Evolutionary conservation across 306 rosid genomes (phyloP), one percentile per base, ranked within the genome.

Genomic region (Malus sylvestris): DNA sequence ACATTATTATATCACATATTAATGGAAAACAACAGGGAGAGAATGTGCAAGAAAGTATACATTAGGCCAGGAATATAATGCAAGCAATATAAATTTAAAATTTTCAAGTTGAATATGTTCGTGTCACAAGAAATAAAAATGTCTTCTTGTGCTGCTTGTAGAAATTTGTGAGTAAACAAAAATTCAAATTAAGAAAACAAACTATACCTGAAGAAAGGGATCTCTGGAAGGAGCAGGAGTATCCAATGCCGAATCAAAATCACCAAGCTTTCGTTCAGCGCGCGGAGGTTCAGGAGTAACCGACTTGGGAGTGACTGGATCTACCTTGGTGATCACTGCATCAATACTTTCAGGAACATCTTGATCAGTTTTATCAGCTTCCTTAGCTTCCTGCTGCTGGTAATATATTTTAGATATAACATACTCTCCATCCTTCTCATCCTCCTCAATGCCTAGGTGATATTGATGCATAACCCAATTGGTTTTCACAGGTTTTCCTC

Each of bases 381-480:
- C 81, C 84, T 70, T 93, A 65, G 77, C 79, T 80, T 78, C 90
- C 73, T 86, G 88, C 84, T 86, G 89, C 83, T 90, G 96, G 78
- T 88, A 93, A 86, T 71, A 87, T 67, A 93, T 87, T 80, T 89
- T 91, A 0, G 98, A 93, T 57, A 93, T 79, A 27, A 91, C 89
- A 75, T 84, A 89, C 61, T 89, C 93, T 3, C 91, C 89, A 33
- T 88, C 91, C 72, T 87, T 84, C 84, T 93, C 98, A 76, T 89
- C 97, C 77, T 93, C 93, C 57, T 81, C 87, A 7, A 83, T 76
- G 71, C 98, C 98, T 3, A 91, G 81, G 88, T 91, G 97, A 84
- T 89, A 93, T 57, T 93, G 97, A 78, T 93, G 97, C 92, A 89
- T 89, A n/a, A 89, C 90, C 96, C 96, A 90, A 62, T 89, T 93